Evolutionary conservation across 345 rosid species (phyloP).

Genomic region (Microthlaspi erraticum): DNA sequence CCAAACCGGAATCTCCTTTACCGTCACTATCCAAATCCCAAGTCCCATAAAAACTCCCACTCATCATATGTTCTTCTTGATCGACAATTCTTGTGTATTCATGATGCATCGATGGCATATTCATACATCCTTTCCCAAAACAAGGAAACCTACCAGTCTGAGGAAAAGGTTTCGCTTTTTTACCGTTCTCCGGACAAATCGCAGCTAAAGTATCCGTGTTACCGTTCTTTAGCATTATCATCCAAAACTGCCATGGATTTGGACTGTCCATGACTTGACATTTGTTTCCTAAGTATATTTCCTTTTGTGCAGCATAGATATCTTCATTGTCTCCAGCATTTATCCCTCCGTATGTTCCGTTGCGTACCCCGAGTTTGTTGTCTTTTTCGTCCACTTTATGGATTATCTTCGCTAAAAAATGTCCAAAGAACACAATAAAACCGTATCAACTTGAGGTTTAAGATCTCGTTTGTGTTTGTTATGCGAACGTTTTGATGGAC

Average conservation of each 20-base stretch:
- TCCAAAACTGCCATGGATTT: constrained; percentile 73
- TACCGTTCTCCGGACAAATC: constrained; percentile 63
- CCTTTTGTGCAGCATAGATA: constrained; percentile 62
- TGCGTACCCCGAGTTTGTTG: constrained; percentile 56
- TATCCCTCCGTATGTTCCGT: constrained; percentile 48
- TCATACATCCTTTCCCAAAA: constrained; percentile 73
- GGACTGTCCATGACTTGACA: constrained; percentile 63
- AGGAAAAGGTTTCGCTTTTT: constrained; percentile 52
- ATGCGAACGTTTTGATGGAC: too few species aligned
- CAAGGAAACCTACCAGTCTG: constrained; percentile 60
- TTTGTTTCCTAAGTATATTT: constrained; percentile 62
- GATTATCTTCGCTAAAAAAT: constrained; percentile 30
- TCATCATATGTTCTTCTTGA: constrained; percentile 46
- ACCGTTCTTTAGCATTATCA: constrained; percentile 72
- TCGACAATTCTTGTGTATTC: constrained; percentile 52
- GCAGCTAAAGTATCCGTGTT: constrained; percentile 63
- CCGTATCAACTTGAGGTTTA: constrained; percentile 17
- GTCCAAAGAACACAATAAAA: constrained; percentile 33
- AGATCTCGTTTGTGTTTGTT: neutral
- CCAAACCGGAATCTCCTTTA: constrained; percentile 26
- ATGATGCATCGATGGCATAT: constrained; percentile 63
- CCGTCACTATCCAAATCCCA: constrained; percentile 66
- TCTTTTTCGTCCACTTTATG: constrained; percentile 65
- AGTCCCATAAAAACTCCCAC: constrained; percentile 62
- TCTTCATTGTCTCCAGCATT: constrained; percentile 46